Conservation (phyloP, 139 green algal species). For the Chlorella sp. region DNA sequence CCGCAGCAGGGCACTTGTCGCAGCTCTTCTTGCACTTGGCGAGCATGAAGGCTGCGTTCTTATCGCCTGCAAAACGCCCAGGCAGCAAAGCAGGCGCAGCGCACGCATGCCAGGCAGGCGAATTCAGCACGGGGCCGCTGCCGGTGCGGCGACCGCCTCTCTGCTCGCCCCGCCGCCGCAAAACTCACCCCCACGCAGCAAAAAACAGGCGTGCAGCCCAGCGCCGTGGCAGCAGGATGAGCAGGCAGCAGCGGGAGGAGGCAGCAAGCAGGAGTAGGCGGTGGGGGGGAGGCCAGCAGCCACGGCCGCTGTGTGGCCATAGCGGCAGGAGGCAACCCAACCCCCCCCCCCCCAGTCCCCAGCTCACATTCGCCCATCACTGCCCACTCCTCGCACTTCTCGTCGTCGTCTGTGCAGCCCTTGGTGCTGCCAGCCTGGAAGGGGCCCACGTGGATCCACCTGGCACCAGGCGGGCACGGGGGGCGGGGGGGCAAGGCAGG, state of each 20-base stretch:
- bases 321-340: background rate
- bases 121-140: background rate
- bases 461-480: background rate
- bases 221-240: background rate
- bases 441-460: constrained; percentile 67
- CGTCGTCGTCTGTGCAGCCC: constrained; percentile 28
- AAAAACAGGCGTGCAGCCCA: background rate
- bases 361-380: constrained; percentile 44
- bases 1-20: background rate
- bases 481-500: background rate
- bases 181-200: background rate
- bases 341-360: background rate
- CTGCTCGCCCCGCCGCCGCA: background rate
- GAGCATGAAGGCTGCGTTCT: constrained; percentile 9
- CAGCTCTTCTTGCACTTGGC: constrained; percentile 2
- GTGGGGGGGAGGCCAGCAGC: too few relatives aligned
- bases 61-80: background rate
- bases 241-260: background rate
- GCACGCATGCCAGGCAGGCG: background rate
- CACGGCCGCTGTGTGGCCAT: background rate
- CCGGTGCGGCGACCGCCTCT: too few relatives aligned
- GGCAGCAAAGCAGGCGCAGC: background rate
- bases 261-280: background rate
- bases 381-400: constrained; percentile 48
- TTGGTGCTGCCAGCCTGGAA: constrained; percentile 25